Percentiles rank a stretch among this genome's conserved stretches.
Evolutionary conservation across 2,329 filamentous ascomycete species (phyloP).

Genomic region (Ophiognomonia clavigignenti-juglandacearum): DNA sequence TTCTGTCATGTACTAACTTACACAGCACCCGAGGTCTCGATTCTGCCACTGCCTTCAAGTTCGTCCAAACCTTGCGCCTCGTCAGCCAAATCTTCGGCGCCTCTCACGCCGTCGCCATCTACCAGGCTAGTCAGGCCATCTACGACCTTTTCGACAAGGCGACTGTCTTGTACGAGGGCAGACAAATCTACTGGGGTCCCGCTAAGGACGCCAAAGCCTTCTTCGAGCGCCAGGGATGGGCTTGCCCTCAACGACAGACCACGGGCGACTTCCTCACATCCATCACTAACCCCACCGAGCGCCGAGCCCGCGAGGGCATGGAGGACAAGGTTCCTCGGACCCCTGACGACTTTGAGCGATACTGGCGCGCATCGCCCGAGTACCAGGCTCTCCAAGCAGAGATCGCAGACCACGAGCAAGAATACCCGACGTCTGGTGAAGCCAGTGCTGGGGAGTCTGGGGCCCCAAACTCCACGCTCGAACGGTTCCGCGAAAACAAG

Average conservation of each 20-base stretch:
- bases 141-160: conserved; percentile 74
- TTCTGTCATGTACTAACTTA: not conserved
- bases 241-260: conserved; percentile 62
- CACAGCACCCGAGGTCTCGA: conserved; percentile 65
- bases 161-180: conserved; percentile 69
- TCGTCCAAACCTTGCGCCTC: conserved; percentile 61
- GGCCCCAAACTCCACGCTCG: not conserved
- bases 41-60: conserved; percentile 68
- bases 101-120: conserved; percentile 63
- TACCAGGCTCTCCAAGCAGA: conserved; percentile 38
- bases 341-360: conserved; percentile 60
- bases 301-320: conserved; percentile 50
- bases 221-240: conserved; percentile 66
- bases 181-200: conserved; percentile 72
- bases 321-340: conserved; percentile 61
- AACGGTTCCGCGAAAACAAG: conserved; percentile 40
- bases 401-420: conserved; percentile 44
- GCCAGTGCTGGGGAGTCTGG: conserved; percentile 29
- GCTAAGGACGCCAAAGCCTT: conserved; percentile 54
- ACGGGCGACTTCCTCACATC: conserved; percentile 67
- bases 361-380: conserved; percentile 41
- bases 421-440: conserved; percentile 30
- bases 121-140: conserved; percentile 65
- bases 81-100: conserved; percentile 59
- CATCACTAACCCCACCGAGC: conserved; percentile 60